These are phyloP conservation scores for Coemansia interrupta DNA, from an alignment of 192 early-diverging fungal species.

Conservation along the genomic window DNA sequence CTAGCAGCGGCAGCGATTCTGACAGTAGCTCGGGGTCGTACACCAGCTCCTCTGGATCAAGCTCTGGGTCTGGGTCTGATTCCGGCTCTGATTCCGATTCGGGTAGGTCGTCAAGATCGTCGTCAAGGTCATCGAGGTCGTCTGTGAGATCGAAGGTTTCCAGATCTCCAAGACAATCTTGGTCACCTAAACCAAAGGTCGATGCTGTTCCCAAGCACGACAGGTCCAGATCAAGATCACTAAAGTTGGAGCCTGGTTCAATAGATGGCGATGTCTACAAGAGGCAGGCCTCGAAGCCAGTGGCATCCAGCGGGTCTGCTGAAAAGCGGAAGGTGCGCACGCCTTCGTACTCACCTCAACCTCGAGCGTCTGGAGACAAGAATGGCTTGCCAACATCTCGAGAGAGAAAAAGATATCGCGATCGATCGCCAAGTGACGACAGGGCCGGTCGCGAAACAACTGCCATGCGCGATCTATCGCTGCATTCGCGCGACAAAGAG, in stretches of 20 bases:
- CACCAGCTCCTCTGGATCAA: slow-evolving; percentile 25
- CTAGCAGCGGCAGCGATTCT: slow-evolving; percentile 29
- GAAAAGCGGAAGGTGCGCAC: slow-evolving; percentile 23
- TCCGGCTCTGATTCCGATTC: slow-evolving; percentile 13
- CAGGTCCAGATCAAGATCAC: not conserved
- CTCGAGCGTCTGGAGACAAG: not conserved
- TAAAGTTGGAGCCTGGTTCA: no score
- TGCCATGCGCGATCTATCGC: slow-evolving; percentile 17
- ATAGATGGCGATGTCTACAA: not conserved
- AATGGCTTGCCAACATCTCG: not conserved
- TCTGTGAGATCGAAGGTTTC: no score
- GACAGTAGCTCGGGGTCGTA: slow-evolving; percentile 15
- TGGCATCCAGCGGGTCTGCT: not conserved
- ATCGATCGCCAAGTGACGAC: slow-evolving; percentile 3
- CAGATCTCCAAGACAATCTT: no score
- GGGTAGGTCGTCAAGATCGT: slow-evolving; percentile 5
- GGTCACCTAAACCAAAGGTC: not conserved
- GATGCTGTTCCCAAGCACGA: not conserved
- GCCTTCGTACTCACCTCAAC: slow-evolving; percentile 34
- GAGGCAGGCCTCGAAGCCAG: slow-evolving; percentile 4
- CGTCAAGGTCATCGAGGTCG: slow-evolving; percentile 6
- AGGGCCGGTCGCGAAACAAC: slow-evolving; percentile 5
- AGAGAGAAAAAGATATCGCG: slow-evolving; percentile 5
- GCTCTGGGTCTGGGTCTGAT: slow-evolving; percentile 24
- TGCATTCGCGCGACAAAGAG: slow-evolving; percentile 2